phyloP scores from a whole-genome alignment of 164 flowering plant genomes.

The Macadamia tetraphylla region DNA sequence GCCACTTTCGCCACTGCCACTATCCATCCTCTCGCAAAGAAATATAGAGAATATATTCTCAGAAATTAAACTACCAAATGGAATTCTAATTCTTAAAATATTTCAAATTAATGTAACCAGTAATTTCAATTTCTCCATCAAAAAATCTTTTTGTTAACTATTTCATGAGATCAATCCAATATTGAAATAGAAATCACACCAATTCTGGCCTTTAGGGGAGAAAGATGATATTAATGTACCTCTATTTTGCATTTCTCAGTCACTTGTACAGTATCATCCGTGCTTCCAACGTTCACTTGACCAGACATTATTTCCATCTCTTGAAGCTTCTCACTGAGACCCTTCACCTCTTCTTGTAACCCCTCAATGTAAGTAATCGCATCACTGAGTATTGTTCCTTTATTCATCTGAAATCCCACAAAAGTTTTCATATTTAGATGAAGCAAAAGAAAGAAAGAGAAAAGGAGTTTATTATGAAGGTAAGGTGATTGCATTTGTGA shows the following conservation, averaged over 20 bases:
- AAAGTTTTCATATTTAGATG: neutral
- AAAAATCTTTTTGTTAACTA: too few relatives aligned
- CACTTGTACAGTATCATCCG: conserved; percentile 13
- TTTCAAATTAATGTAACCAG: too few relatives aligned
- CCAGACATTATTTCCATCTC: conserved; percentile 32
- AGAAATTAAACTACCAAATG: too few relatives aligned
- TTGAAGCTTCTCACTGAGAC: conserved; percentile 40
- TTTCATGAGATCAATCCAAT: too few relatives aligned
- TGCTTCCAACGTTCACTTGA: conserved; percentile 9
- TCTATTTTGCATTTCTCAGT: conserved; percentile 29
- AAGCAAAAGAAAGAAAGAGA: neutral
- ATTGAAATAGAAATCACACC: too few relatives aligned
- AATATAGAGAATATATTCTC: too few relatives aligned
- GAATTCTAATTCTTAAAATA: too few relatives aligned
- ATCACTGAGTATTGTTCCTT: conserved; percentile 57
- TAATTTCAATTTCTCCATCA: too few relatives aligned
- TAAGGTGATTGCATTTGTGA: conserved; percentile 55
- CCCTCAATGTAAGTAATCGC: conserved; percentile 53
- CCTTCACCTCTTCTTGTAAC: conserved; percentile 38
- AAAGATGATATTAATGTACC: conserved; percentile 18
- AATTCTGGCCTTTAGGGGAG: too few relatives aligned
- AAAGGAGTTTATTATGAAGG: neutral
- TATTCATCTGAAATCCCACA: conserved; percentile 51
- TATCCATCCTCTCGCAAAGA: too few relatives aligned
- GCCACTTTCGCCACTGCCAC: too few relatives aligned